Evolutionary conservation across 169 alveolate species (phyloP).

Genomic region (Eimeria sp.): DNA sequence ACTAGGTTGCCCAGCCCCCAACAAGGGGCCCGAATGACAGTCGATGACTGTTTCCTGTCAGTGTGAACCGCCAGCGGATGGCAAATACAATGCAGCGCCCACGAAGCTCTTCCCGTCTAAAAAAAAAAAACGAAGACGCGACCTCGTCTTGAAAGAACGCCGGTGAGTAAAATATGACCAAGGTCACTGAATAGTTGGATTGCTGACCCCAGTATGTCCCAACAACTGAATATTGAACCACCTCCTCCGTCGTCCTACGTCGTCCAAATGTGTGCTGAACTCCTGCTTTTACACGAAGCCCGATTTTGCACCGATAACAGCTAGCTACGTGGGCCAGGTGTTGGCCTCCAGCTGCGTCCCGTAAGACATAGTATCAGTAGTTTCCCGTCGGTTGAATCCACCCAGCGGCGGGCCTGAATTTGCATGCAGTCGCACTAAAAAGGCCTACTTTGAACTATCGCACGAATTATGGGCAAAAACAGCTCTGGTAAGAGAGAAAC

Average conservation of each 20-base stretch:
- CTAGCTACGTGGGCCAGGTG: conserved; percentile 46
- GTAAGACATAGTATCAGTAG: conserved; percentile 59
- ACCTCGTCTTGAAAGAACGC: neutral
- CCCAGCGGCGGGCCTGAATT: conserved; percentile 76
- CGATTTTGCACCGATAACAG: neutral
- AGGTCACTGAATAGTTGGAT: neutral
- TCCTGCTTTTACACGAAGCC: neutral
- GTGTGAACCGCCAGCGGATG: neutral
- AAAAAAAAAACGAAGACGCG: neutral
- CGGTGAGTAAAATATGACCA: neutral
- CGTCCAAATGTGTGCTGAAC: neutral
- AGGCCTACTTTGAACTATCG: neutral
- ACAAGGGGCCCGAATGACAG: neutral
- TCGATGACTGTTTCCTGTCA: neutral
- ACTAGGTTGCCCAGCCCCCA: neutral
- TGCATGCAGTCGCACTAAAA: conserved; percentile 2
- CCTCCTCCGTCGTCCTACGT: neutral
- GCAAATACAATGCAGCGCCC: neutral
- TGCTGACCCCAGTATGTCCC: neutral
- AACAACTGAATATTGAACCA: neutral
- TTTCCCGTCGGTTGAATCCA: conserved; percentile 57
- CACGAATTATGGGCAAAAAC: neutral
- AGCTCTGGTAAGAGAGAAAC: neutral
- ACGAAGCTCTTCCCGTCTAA: neutral
- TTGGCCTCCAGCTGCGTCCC: conserved; percentile 62